These are phyloP conservation scores for Naganishia antarctica DNA, from an alignment of 768 basidiomycete genomes.

Conservation along the genomic window DNA sequence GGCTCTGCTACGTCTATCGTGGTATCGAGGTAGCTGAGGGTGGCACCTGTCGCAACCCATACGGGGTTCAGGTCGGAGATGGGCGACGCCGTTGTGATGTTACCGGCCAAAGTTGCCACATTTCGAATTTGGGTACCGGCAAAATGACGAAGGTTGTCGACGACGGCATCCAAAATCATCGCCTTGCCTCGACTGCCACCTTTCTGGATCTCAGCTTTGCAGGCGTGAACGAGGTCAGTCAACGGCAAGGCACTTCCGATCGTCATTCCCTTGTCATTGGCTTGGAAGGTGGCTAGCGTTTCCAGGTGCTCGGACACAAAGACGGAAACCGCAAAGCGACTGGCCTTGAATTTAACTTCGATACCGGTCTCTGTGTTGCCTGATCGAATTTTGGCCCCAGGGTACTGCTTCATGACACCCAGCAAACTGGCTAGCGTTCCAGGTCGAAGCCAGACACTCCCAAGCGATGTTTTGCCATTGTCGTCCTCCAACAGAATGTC, in stretches of 20 bases:
- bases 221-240: conserved; percentile 22
- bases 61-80: conserved; percentile 39
- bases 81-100: conserved; percentile 37
- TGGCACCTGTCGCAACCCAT: conserved; percentile 35
- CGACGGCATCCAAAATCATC: conserved; percentile 29
- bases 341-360: conserved; percentile 36
- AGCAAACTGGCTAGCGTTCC: conserved; percentile 33
- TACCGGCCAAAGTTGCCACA: conserved; percentile 34
- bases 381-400: conserved; percentile 34
- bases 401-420: conserved; percentile 29
- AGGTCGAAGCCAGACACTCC: conserved; percentile 35
- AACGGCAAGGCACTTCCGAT: conserved; percentile 24
- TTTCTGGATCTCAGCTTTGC: conserved; percentile 15
- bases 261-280: conserved; percentile 11
- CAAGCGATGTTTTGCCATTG: conserved; percentile 10
- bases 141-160: conserved; percentile 36
- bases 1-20: neutral
- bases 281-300: conserved; percentile 20
- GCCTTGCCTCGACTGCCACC: neutral
- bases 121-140: conserved; percentile 37
- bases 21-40: conserved; percentile 12
- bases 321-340: conserved; percentile 33
- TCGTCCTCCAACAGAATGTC: conserved; percentile 28
- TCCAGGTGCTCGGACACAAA: conserved; percentile 31
- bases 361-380: conserved; percentile 37